Percentiles rank a stretch among this genome's conserved stretches.
Conservation (phyloP, 1,284 basidiomycete species). For the Melampsora larici-populina region DNA sequence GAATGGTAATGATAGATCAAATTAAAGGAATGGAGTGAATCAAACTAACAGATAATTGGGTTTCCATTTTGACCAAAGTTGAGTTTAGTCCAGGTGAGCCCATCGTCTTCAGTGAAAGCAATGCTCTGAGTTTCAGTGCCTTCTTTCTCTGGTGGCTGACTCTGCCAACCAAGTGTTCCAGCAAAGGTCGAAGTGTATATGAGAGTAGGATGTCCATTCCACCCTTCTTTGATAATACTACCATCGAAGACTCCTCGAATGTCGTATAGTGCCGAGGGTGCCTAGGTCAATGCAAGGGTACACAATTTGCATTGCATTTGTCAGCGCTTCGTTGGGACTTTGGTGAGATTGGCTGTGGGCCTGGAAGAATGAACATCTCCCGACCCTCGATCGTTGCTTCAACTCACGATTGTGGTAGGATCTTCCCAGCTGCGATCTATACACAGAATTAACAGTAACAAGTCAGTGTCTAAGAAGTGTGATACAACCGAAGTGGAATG, state of each 20-base stretch:
- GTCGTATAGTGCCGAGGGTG: constrained; percentile 47
- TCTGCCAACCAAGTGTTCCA: constrained; percentile 46
- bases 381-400: not conserved
- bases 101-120: constrained; percentile 49
- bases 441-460: not conserved
- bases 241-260: constrained; percentile 50
- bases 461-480: not conserved
- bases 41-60: constrained; percentile 46
- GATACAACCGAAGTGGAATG: not conserved
- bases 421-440: not conserved
- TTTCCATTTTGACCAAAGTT: constrained; percentile 46
- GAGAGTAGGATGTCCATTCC: constrained; percentile 46
- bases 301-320: not conserved
- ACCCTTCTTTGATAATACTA: constrained; percentile 46
- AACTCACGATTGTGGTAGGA: not conserved
- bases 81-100: constrained; percentile 48
- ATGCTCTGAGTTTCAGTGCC: constrained; percentile 47
- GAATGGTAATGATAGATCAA: not conserved
- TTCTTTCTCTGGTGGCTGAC: constrained; percentile 44
- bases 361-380: not conserved
- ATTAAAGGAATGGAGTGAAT: constrained; percentile 8
- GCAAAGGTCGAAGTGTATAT: constrained; percentile 47
- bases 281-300: constrained; percentile 12
- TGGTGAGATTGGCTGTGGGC: not conserved
- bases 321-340: not conserved